Base-by-base conservation (phyloP, 352 stramenopile genomes). In the Phytopythium chamaehyphon region DNA sequence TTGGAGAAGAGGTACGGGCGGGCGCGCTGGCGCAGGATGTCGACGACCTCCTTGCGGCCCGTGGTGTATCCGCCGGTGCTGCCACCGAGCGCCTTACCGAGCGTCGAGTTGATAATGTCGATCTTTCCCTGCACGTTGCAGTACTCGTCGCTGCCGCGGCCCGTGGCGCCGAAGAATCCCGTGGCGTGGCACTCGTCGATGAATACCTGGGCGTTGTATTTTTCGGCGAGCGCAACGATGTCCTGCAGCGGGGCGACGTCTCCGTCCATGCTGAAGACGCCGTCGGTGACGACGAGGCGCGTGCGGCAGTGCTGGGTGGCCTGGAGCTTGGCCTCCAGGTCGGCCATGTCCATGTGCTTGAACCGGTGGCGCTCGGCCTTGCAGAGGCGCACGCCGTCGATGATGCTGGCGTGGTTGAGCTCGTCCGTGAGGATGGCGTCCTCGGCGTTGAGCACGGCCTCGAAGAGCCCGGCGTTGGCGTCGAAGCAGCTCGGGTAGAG, bases 201-300 rank as follows among this genome's bases (percentile, higher is more conserved):
- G 50, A 98, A 96, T 16, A 98, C 70, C 51, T 95, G 83, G 2
- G 93, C 91, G 61, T 98, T 74, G 78, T 98, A 98, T 58, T 94
- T 85, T 21, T 97, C 82, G 0, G 92, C 89, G 24, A 97, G 66
- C 42, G 89, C 84, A 58, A 80, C 91, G 51, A 98, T 98, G 31
- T 94, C 82, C 53, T 90, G 54, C 33, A 98, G 69, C 28, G 85
- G 87, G 28, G 93, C 93, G 28, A 98, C 90, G 54, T 98, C 91
- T 7, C 93, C 93, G 61, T 98, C 93, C 93, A 98, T 98, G 47
- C 71, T 93, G 62, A 98, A 98, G n/a, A 97, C 93, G 33, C 93
- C 93, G 57, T 98, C 93, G 0, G 93, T 98, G 10, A 89, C 90
- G 52, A 98, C 95, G 22, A 98, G 69, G 2, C 87, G 86, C 51